Evolutionary conservation across 2,329 filamentous ascomycete species (phyloP).

Genomic region (Hypoxylon sp.): DNA sequence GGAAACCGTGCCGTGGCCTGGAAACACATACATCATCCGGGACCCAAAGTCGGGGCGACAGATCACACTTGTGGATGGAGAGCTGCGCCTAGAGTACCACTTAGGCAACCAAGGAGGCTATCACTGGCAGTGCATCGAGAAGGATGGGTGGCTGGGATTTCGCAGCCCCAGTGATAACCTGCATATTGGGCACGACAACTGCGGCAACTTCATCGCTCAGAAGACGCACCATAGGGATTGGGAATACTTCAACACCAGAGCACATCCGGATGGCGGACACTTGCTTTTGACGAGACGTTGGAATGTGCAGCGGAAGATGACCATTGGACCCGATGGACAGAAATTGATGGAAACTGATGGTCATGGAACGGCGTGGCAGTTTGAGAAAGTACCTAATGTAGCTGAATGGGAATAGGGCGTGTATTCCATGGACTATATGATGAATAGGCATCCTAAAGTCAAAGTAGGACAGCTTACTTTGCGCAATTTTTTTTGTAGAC

Average conservation of each 20-base stretch:
- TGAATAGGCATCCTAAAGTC: too few relatives aligned
- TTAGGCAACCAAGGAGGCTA: conserved; percentile 40
- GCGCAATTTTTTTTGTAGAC: background rate
- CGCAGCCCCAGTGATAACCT: conserved; percentile 51
- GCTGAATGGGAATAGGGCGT: too few relatives aligned
- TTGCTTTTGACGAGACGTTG: conserved; percentile 50
- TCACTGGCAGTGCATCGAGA: conserved; percentile 56
- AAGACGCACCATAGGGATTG: conserved; percentile 44
- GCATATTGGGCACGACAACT: conserved; percentile 52
- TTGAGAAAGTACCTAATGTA: conserved; percentile 30
- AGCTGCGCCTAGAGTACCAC: background rate
- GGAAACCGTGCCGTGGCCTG: conserved; percentile 11
- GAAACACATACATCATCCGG: conserved; percentile 18
- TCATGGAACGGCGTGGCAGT: conserved; percentile 52
- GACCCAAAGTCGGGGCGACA: background rate
- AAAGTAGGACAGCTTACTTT: background rate
- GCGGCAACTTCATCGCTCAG: conserved; percentile 41
- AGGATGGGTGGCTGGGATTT: conserved; percentile 56
- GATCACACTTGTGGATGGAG: conserved; percentile 6
- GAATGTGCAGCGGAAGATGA: conserved; percentile 49
- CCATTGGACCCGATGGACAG: conserved; percentile 36
- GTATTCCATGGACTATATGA: too few relatives aligned
- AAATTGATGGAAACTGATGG: conserved; percentile 43
- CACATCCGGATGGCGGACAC: conserved; percentile 51
- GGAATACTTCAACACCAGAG: conserved; percentile 51